A percentile compares a stretch with the other conserved stretches of the same genome.
Conservation (phyloP, 331 rosid genomes). For the Acacia pycnantha region DNA sequence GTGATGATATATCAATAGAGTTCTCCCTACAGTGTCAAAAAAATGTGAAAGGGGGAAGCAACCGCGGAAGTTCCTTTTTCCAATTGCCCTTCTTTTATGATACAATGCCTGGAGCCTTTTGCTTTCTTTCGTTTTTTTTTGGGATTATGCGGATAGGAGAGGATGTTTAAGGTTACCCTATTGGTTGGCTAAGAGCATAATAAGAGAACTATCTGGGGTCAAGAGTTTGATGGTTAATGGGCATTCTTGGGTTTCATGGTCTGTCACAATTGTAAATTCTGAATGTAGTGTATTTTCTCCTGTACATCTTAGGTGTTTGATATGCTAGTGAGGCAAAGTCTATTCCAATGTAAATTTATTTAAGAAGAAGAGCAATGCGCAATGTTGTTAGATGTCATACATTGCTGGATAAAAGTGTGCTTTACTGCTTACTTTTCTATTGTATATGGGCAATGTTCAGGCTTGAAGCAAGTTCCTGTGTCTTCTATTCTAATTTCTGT, state of each 20-base stretch:
- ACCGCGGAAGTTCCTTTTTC: not conserved
- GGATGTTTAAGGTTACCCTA: not conserved
- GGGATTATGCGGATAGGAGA: not conserved
- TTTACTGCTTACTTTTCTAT: not conserved
- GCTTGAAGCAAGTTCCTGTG: not conserved
- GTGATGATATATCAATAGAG: not conserved
- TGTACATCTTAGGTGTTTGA: not conserved
- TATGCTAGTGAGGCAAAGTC: not conserved
- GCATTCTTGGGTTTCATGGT: not conserved
- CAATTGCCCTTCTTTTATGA: not conserved
- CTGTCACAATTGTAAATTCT: not conserved
- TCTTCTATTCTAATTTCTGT: not conserved
- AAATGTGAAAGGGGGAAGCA: not conserved
- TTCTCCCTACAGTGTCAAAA: not conserved
- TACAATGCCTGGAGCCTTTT: not conserved
- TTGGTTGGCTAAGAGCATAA: not conserved
- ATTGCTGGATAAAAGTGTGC: not conserved
- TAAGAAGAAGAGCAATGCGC: not conserved
- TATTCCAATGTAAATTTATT: not conserved
- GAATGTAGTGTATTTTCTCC: not conserved
- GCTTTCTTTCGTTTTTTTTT: not conserved
- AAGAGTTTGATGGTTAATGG: not conserved
- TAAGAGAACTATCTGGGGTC: not conserved
- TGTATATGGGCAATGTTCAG: not conserved
- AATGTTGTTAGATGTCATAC: not conserved